phyloP scores from a whole-genome alignment of 352 stramenopile species.

The Globisporangium cederbergense region DNA sequence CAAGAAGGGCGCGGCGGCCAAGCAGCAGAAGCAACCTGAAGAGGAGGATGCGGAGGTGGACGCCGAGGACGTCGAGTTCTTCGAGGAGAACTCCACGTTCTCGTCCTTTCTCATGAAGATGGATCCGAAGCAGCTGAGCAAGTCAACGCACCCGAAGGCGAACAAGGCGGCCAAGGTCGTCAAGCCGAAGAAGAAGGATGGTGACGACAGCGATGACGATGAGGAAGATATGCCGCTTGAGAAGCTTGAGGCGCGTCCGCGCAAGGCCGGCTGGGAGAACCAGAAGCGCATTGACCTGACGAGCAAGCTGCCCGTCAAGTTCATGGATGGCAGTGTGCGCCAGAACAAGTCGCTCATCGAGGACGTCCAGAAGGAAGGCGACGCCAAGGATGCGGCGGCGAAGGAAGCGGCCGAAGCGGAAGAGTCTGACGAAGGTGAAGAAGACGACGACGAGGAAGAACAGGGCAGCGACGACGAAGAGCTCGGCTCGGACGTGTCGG shows the following conservation, averaged over 20 bases:
- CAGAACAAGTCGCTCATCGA: conserved; percentile 68
- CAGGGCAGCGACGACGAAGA: conserved; percentile 29
- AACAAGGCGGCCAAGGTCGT: conserved; percentile 11
- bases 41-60: conserved; percentile 65
- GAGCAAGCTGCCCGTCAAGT: conserved; percentile 82
- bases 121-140: conserved; percentile 61
- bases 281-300: conserved; percentile 56
- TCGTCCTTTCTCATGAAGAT: conserved; percentile 80
- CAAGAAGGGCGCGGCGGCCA: conserved; percentile 4
- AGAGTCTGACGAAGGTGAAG: conserved; percentile 33
- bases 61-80: conserved; percentile 77
- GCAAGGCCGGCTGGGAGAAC: conserved; percentile 57
- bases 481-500: conserved; percentile 63
- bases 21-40: conserved; percentile 26
- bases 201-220: conserved; percentile 18
- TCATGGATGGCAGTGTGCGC: conserved; percentile 82
- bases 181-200: conserved; percentile 23
- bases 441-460: conserved; percentile 32
- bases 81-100: conserved; percentile 64
- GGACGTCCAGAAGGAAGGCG: conserved; percentile 22
- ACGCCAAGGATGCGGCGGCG: conserved; percentile 22
- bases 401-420: conserved; percentile 32
- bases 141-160: conserved; percentile 41
- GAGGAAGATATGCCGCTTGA: conserved; percentile 55
- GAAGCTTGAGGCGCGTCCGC: conserved; percentile 71